Evolutionary conservation across 805 yeast species (phyloP).

Genomic region (Zygoascus flipseniorum): DNA sequence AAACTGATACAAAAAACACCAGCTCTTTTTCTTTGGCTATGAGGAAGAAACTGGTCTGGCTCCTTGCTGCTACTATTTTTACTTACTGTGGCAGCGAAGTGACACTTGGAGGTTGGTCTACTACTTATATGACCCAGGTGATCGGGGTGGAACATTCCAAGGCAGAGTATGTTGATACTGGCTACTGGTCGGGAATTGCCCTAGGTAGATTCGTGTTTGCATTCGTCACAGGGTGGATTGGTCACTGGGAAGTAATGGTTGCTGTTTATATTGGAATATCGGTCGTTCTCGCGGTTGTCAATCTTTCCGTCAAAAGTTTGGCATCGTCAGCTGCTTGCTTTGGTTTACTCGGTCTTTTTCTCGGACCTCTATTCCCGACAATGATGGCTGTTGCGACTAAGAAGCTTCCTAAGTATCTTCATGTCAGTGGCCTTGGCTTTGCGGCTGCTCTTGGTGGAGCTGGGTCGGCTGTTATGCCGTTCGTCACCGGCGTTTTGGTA

Average conservation of each 20-base stretch:
- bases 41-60: slow-evolving; percentile 25
- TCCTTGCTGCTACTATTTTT: slow-evolving; percentile 46
- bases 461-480: slow-evolving; percentile 74
- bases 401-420: slow-evolving; percentile 49
- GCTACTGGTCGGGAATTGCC: slow-evolving; percentile 67
- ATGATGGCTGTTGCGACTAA: slow-evolving; percentile 57
- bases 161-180: slow-evolving; percentile 58
- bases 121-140: slow-evolving; percentile 50
- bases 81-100: slow-evolving; percentile 66
- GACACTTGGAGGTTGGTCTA: slow-evolving; percentile 62
- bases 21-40: slow-evolving; percentile 8
- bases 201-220: slow-evolving; percentile 48
- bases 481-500: slow-evolving; percentile 45
- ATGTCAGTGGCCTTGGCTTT: slow-evolving; percentile 62
- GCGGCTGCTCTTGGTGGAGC: slow-evolving; percentile 75
- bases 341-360: slow-evolving; percentile 46
- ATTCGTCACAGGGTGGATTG: slow-evolving; percentile 27
- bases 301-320: slow-evolving; percentile 42
- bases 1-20: not conserved
- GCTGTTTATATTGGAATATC: slow-evolving; percentile 29
- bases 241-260: slow-evolving; percentile 13
- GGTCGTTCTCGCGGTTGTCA: slow-evolving; percentile 32
- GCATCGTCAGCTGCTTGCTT: slow-evolving; percentile 39
- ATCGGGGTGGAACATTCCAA: slow-evolving; percentile 39
- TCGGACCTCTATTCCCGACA: slow-evolving; percentile 71